Base-by-base conservation (phyloP, 2,329 filamentous ascomycete genomes). In the Paracoccidioides lutzii region DNA sequence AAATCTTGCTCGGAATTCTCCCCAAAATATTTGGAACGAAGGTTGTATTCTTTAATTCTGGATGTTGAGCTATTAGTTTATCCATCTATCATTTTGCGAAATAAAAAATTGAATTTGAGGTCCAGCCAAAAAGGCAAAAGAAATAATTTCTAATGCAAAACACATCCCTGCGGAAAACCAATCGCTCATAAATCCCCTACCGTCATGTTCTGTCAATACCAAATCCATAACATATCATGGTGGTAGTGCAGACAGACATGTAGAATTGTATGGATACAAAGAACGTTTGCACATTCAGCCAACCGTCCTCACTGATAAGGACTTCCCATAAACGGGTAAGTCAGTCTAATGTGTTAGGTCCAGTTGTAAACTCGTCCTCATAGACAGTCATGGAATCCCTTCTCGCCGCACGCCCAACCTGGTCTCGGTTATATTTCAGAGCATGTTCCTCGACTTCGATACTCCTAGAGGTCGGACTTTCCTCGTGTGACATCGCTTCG, bases 401-500 rank as follows among this genome's bases (percentile, higher is more conserved):
- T 49, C 78, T 82, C 66, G 80, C 83, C 64, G 93, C 84, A 56
- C 84, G 78, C 69, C 85, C 79, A 57, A 96, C 76, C 73, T 95
- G 87, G 60, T 90, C 85, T 35, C 81, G 83, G 56, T 96, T 86
- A 68, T 95, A 95, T 61, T 82, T 80, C 58, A 88, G 84, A 65
- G 95, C 81, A 62, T 93, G 87, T 55, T 80, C 76, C 64, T 89
- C 80, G 0, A 82, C 81, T 64, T 82, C 78, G 66, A 32, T 70
- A 61, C 58, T 74, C 3, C n/a, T 37, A 14, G 33, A 3, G 28
- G 33, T 30, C 8, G 22, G 46, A 32, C 8, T 10, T 9, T 35
- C 41, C 5, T 45, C 41, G 7, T 15, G 10, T n/a, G 38, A 15
- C 5, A 28, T 51, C 12, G n/a, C 28, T 32, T 37, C 22, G 6